phyloP scores from a whole-genome alignment of 2,329 filamentous ascomycete species.

The Trichoderma polysporum region DNA sequence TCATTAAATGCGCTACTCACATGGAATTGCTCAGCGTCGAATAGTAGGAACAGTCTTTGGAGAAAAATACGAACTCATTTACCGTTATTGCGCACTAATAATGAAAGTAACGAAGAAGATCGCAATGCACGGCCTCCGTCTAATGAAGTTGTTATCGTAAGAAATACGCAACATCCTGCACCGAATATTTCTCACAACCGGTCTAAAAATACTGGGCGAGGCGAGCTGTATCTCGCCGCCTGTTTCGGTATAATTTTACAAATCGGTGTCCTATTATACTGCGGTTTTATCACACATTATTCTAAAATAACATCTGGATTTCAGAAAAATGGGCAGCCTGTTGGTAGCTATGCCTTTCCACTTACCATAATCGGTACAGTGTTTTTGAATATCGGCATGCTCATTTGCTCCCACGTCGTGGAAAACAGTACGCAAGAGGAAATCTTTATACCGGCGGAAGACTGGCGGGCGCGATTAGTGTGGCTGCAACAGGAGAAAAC shows the following conservation, averaged over 20 bases:
- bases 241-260: neutral
- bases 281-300: neutral
- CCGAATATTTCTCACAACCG: conserved; percentile 15
- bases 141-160: neutral
- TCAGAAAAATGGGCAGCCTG: neutral
- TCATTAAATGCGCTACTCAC: neutral
- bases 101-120: neutral
- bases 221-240: neutral
- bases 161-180: neutral
- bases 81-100: neutral
- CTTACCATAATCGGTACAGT: conserved; percentile 30
- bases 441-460: conserved; percentile 14
- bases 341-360: conserved; percentile 29
- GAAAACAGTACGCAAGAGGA: conserved; percentile 33
- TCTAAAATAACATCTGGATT: neutral
- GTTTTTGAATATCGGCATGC: conserved; percentile 29
- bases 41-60: neutral
- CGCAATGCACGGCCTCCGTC: neutral
- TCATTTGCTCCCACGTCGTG: conserved; percentile 34
- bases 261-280: neutral
- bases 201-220: neutral
- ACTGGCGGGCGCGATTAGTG: conserved; percentile 21
- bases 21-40: neutral
- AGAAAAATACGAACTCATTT: neutral
- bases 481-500: conserved; percentile 31